These are phyloP conservation scores for Adansonia digitata DNA, from an alignment of 345 rosid species.

Conservation along the genomic window DNA sequence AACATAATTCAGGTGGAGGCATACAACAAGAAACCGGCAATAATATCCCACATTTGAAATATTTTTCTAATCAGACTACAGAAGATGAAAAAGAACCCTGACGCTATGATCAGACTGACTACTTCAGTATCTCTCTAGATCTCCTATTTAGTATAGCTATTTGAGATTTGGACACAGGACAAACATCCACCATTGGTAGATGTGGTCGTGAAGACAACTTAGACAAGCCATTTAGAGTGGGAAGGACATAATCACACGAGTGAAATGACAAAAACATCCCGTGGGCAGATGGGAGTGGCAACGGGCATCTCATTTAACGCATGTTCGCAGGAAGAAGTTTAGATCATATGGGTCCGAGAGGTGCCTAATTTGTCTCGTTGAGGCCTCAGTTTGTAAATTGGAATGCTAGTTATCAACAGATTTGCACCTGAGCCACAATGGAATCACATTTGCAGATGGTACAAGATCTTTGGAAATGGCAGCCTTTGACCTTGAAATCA, in stretches of 20 bases:
- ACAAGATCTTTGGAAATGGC: constrained; percentile 70
- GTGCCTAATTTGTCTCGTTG: not conserved
- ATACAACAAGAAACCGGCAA: not conserved
- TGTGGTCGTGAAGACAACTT: no score
- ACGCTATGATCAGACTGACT: not conserved
- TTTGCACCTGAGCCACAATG: constrained; percentile 68
- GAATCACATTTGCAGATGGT: constrained; percentile 56
- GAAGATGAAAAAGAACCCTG: not conserved
- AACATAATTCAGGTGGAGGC: not conserved
- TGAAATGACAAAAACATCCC: not conserved
- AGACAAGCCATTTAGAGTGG: not conserved
- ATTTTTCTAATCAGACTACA: not conserved
- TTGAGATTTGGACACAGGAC: not conserved
- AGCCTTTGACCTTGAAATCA: constrained; percentile 57
- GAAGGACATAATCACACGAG: not conserved
- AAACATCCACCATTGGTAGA: not conserved
- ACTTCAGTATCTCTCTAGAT: not conserved
- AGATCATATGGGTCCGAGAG: not conserved
- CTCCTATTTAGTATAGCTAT: not conserved
- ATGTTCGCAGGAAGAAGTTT: not conserved
- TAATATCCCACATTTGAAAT: not conserved
- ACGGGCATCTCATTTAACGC: not conserved
- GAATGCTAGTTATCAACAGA: not conserved
- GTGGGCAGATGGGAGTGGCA: not conserved
- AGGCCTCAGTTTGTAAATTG: not conserved